Conservation (phyloP, 495 filamentous ascomycete species). For the Penicillium mononematosum region DNA sequence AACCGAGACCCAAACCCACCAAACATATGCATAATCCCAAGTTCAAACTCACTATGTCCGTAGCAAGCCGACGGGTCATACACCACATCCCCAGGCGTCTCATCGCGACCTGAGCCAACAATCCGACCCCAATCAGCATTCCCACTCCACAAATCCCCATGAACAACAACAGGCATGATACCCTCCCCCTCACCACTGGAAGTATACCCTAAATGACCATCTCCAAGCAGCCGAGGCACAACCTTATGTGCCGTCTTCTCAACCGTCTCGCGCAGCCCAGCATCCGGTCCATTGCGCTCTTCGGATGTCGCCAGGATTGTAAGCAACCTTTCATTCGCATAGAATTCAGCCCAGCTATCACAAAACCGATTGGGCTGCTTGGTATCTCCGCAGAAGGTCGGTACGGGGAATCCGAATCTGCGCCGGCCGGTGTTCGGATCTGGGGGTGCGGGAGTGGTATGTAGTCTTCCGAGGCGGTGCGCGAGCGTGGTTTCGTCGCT, state of each 20-base stretch:
- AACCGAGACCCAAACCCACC: conserved; percentile 77
- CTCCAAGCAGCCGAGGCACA: conserved; percentile 70
- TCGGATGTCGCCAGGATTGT: conserved; percentile 60
- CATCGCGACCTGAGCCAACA: conserved; percentile 39
- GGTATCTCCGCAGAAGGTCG: conserved; percentile 84
- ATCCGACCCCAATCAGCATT: conserved; percentile 72
- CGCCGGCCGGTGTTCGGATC: conserved; percentile 51
- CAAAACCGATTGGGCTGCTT: conserved; percentile 71
- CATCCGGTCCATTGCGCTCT: conserved; percentile 61
- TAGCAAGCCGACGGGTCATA: conserved; percentile 81
- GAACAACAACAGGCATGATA: conserved; percentile 72
- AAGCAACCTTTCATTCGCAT: conserved; percentile 67
- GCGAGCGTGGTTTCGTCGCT: conserved; percentile 55
- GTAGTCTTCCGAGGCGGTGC: conserved; percentile 72
- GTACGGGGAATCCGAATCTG: conserved; percentile 76
- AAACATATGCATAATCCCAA: conserved; percentile 96
- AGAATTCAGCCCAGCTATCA: conserved; percentile 78
- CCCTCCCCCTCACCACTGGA: conserved; percentile 42
- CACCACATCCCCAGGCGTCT: conserved; percentile 71
- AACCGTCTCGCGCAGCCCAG: conserved; percentile 57
- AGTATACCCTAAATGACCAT: conserved; percentile 60
- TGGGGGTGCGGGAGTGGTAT: conserved; percentile 69
- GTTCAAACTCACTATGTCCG: conserved; percentile 84
- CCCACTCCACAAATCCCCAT: conserved; percentile 90
- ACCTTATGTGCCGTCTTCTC: conserved; percentile 59